phyloP scores from a whole-genome alignment of 2,329 filamentous ascomycete genomes.

The Nemania diffusa region DNA sequence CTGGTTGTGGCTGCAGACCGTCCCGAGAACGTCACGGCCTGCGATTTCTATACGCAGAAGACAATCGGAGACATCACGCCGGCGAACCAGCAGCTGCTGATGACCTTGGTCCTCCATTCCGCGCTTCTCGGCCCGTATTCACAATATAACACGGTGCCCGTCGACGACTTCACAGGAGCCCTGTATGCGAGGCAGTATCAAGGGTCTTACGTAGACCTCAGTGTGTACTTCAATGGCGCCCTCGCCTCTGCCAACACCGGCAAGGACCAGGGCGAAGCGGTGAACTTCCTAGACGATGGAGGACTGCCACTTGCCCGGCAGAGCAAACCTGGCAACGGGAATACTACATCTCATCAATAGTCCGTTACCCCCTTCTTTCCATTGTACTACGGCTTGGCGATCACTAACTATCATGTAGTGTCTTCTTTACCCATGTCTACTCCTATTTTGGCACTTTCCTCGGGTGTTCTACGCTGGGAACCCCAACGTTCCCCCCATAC shows the following conservation, averaged over 20 bases:
- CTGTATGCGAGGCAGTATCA: conserved; percentile 6
- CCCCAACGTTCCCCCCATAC: conserved; percentile 4
- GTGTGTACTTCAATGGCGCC: conserved; percentile 15
- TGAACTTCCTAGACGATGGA: conserved; percentile 10
- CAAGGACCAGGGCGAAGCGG: neutral
- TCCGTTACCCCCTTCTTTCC: neutral
- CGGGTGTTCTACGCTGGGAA: conserved; percentile 7
- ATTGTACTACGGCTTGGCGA: neutral
- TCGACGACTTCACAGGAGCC: conserved; percentile 18
- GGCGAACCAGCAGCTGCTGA: conserved; percentile 9
- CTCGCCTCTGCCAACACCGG: conserved; percentile 9
- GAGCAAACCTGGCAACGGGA: conserved; percentile 20
- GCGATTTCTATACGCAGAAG: conserved; percentile 19
- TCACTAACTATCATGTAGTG: neutral
- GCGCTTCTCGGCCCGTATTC: conserved; percentile 18
- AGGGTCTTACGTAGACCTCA: conserved; percentile 15
- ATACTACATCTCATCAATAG: conserved; percentile 6
- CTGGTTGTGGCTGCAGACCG: neutral
- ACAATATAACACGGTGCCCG: conserved; percentile 7
- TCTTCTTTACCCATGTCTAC: conserved; percentile 21
- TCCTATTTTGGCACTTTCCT: conserved; percentile 18
- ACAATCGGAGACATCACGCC: conserved; percentile 14
- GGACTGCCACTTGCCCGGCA: conserved; percentile 3
- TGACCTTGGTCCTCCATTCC: conserved; percentile 17
- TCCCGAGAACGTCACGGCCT: neutral